Conservation (phyloP, 2,329 filamentous ascomycete species). For the Phyllosticta paracitricarpa region DNA sequence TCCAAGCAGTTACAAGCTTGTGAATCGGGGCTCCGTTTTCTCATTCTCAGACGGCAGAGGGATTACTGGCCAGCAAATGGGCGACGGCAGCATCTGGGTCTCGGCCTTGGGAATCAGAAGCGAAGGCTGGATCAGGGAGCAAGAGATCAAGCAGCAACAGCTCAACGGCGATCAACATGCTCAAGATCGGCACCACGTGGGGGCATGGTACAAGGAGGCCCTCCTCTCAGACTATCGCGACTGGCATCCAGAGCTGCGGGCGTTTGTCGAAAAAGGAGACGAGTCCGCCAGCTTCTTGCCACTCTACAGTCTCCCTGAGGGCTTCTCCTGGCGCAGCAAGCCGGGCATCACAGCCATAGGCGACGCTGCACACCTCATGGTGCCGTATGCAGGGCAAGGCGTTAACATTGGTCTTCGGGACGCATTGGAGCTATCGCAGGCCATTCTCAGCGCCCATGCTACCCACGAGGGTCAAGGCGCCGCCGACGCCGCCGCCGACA, state of each 20-base stretch:
- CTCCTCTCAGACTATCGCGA: constrained; percentile 18
- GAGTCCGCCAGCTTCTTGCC: constrained; percentile 17
- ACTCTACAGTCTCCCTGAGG: constrained; percentile 31
- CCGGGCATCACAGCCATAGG: constrained; percentile 31
- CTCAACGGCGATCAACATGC: neutral
- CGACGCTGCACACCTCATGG: constrained; percentile 33
- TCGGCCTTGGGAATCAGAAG: constrained; percentile 16
- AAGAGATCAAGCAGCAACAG: constrained; percentile 15
- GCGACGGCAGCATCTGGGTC: constrained; percentile 24
- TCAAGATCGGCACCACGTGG: neutral
- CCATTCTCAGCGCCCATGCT: constrained; percentile 20
- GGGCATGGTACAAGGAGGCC: constrained; percentile 12
- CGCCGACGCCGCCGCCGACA: constrained; percentile 13
- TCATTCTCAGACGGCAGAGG: constrained; percentile 20
- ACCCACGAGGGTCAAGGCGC: constrained; percentile 11
- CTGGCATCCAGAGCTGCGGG: constrained; percentile 22
- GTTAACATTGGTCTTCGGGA: constrained; percentile 30
- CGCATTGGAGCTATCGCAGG: constrained; percentile 23
- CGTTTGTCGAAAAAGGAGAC: constrained; percentile 18
- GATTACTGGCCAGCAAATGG: constrained; percentile 22
- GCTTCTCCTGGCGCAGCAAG: constrained; percentile 26
- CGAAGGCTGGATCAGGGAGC: constrained; percentile 17
- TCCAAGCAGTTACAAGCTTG: constrained; percentile 22
- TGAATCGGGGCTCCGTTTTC: constrained; percentile 27
- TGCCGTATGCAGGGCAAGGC: constrained; percentile 27